Percentiles rank a stretch among this genome's conserved stretches.
Evolutionary conservation across 163 green algal species (phyloP).

Genomic region (Smithsoniella earleae): DNA sequence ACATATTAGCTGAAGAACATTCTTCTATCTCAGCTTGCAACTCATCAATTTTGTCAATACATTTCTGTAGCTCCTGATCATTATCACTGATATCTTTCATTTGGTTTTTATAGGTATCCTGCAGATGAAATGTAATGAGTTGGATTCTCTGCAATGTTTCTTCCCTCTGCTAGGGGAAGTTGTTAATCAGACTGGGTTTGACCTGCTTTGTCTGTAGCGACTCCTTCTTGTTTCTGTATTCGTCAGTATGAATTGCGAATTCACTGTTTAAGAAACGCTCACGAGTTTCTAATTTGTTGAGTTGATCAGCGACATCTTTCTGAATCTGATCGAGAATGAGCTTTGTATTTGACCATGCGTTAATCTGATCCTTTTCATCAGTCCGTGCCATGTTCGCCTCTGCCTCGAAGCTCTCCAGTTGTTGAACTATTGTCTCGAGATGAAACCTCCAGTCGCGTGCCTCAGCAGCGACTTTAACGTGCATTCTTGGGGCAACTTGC

Average conservation of each 20-base stretch:
- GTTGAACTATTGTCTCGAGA: not conserved
- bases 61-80: not conserved
- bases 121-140: too few species aligned
- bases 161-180: too few species aligned
- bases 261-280: constrained; percentile 26
- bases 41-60: constrained; percentile 18
- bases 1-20: not conserved
- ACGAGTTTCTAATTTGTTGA: constrained; percentile 23
- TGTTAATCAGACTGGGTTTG: too few species aligned
- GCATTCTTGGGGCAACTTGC: constrained; percentile 11
- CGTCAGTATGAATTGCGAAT: constrained; percentile 1
- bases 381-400: too few species aligned
- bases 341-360: not conserved
- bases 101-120: constrained; percentile 14
- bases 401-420: too few species aligned
- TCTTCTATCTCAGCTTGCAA: constrained; percentile 26
- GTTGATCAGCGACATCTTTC: not conserved
- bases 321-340: not conserved
- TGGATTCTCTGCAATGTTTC: too few species aligned
- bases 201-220: constrained; percentile 4
- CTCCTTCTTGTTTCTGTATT: constrained; percentile 25
- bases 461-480: not conserved
- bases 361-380: too few species aligned
- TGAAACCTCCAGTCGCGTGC: constrained; percentile 11
- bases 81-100: not conserved